Evolutionary conservation across 2,329 filamentous ascomycete species (phyloP), one percentile per base, ranked within the genome.

Genomic region (Microdochium paspali): DNA sequence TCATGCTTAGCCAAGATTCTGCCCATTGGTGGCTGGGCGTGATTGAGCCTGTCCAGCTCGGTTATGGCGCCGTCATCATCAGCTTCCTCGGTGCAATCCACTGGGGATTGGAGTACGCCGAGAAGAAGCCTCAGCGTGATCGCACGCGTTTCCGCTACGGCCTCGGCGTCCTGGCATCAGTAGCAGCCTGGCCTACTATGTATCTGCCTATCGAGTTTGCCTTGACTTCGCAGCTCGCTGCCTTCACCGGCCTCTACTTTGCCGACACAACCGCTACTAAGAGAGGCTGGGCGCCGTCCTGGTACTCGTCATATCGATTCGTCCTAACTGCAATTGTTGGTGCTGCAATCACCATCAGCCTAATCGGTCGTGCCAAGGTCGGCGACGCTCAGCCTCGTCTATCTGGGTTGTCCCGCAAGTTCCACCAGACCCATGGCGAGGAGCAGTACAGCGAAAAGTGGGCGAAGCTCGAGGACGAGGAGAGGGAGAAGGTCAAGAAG

Each of bases 31-130:
- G 89, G 47, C 75, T 96, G 10, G 77, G 84, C 54, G 64, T 89
- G 15, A 73, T 95, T 25, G 90, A 95, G 68, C 90, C 90, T 12
- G 69, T 96, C 46, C 91, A 96, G 66, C 77, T 96, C 47, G 90
- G 89, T 50, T 95, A 94, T 58, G 90, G 91, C 47, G 91, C 90
- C 44, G 81, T 94, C 49, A 93, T 95, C 58, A 86, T 95, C 57
- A 95, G 90, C 24, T 96, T 95, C 74, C 79, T 96, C 1, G 91
- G 91, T 42, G 90, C 90, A 28, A 83, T 95, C 58, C 91, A 96
- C 67, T 96, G 79, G 91, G 90, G 90, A 48, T 74, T 95, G 18
- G 90, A 95, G 67, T 94, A 84, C 64, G 86, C 86, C 45, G 77
- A 77, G 71, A 84, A 68, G 83, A 74, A 64, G 69, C 83, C 66